Evolutionary conservation across 345 rosid species (phyloP), one percentile per base, ranked within the genome.

Genomic region (Moringa oleifera): DNA sequence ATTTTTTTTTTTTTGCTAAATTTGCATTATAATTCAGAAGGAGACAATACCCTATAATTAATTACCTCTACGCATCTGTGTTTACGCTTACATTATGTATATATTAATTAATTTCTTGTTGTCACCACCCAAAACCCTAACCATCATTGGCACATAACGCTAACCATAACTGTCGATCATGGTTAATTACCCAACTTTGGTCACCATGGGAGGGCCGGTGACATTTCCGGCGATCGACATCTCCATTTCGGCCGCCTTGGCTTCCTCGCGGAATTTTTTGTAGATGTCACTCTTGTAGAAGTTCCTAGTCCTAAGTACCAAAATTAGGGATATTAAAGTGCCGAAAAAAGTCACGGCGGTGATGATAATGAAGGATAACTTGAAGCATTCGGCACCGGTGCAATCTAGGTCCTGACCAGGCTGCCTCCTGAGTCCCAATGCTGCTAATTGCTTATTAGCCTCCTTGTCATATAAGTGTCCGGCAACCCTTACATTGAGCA

Each of bases 251-350:
- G 72, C 76, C 6, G 68, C 71, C 41, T 64, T 56, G 7, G 73
- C 83, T 20, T 68, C 78, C 57, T 84, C 82, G 58, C 86, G 60
- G 56, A 81, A 83, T 67, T 74, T 87, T 69, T 77, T 79, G 59
- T 87, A 87, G 12, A 87, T 76, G 58, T 87, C 94, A 61, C 85
- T 67, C 77, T 67, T 70, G 22, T 84, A 83, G 75, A 87, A 85
- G 20, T 81, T 77, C 57, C 76, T 77, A 0, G 94, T 87, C 77
- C 94, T 79, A 9, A 63, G 0, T 24, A 77, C 94, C 71, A 87
- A 64, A 67, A 87, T n/a, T 1, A 85, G 41, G 2, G 90, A 81
- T 7, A 81, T 74, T 18, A 81, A 20, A 0, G 71, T 53, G 8
- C 93, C 93, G 7, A 84, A 77, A 41, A 87, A 21, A 0, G 90